These are phyloP conservation scores for Leucaena leucocephala DNA, from an alignment of 306 rosid genomes.

Conservation along the genomic window DNA sequence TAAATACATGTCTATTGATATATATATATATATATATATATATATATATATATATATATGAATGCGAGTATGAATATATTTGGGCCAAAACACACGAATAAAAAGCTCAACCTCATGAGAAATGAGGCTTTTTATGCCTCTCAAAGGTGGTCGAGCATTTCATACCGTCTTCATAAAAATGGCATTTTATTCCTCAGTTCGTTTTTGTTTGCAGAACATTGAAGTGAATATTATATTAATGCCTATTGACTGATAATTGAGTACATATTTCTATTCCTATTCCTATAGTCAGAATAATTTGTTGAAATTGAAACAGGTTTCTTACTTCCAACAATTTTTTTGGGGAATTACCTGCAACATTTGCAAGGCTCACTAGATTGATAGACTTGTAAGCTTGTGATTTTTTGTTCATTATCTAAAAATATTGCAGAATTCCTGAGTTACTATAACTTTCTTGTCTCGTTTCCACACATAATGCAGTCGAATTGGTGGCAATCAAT, in stretches of 20 bases:
- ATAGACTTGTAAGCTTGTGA: constrained; percentile 53
- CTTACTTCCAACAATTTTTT: constrained; percentile 55
- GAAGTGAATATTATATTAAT: not conserved
- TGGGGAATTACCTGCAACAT: constrained; percentile 48
- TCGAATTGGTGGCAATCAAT: constrained; percentile 62
- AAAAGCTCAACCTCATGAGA: not conserved
- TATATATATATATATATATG: not conserved
- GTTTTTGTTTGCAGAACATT: not conserved
- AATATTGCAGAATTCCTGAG: not conserved
- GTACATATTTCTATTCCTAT: not conserved
- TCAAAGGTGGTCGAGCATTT: not conserved
- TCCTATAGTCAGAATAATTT: constrained; percentile 6
- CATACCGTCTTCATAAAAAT: not conserved
- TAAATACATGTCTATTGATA: too few relatives aligned
- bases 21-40: too few relatives aligned
- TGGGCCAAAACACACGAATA: not conserved
- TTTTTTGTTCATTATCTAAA: not conserved
- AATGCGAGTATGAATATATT: too few relatives aligned
- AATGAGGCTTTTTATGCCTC: not conserved
- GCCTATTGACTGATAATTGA: not conserved
- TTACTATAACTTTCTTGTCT: not conserved
- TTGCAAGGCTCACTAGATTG: constrained; percentile 40
- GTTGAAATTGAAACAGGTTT: constrained; percentile 38
- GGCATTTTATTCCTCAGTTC: not conserved
- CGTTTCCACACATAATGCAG: constrained; percentile 44